phyloP scores from a whole-genome alignment of 257 asterid species.

The Knoxia roxburghii region DNA sequence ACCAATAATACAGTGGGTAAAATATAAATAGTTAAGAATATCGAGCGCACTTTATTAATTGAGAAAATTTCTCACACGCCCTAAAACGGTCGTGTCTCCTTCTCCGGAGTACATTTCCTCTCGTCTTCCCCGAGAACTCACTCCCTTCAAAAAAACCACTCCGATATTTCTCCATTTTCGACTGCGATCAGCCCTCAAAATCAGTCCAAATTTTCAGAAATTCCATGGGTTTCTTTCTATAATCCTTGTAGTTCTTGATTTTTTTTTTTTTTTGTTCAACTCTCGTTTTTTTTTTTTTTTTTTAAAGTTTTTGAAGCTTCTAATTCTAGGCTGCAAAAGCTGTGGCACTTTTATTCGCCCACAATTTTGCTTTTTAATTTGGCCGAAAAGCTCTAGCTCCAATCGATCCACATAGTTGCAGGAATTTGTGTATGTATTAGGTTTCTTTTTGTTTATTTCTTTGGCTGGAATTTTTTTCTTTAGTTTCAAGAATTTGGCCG shows the following conservation, averaged over 20 bases:
- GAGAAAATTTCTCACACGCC: constrained; percentile 30
- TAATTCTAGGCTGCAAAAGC: constrained; percentile 1
- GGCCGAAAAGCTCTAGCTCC: constrained; percentile 8
- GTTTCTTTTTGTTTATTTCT: constrained; percentile 8
- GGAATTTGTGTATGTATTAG: constrained; percentile 16
- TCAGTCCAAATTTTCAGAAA: neutral
- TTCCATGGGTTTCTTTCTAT: constrained; percentile 5
- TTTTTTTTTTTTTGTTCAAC: neutral
- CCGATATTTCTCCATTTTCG: constrained; percentile 1
- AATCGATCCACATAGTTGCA: constrained; percentile 17
- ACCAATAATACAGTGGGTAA: neutral
- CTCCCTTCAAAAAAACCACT: neutral
- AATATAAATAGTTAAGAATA: constrained; percentile 8
- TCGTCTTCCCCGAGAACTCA: neutral
- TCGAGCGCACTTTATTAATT: constrained; percentile 20
- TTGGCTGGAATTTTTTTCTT: constrained; percentile 5
- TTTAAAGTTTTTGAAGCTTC: neutral
- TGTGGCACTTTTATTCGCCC: constrained; percentile 24
- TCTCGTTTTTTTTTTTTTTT: neutral
- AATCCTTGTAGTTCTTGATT: neutral
- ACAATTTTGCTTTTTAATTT: constrained; percentile 18
- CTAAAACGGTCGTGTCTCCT: constrained; percentile 33
- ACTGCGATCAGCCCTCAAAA: constrained; percentile 3
- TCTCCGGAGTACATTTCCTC: neutral
- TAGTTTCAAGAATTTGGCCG: constrained; percentile 21